phyloP scores from a whole-genome alignment of 768 basidiomycete species.

The Coprinopsis sp. region DNA sequence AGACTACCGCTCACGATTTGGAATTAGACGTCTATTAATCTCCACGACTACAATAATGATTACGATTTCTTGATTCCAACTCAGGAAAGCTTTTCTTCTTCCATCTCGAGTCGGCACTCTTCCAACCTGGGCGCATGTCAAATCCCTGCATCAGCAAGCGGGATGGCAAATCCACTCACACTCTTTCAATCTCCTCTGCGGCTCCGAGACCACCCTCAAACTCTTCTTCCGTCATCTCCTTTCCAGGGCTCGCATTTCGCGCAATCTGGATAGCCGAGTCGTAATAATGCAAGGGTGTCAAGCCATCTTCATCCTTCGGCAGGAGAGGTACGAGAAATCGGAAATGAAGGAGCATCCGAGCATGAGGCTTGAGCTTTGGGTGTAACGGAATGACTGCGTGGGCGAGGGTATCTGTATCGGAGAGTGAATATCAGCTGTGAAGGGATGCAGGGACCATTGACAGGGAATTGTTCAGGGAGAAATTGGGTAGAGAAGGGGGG shows the following conservation, averaged over 20 bases:
- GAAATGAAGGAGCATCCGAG: constrained; percentile 76
- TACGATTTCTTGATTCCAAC: no score
- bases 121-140: not conserved
- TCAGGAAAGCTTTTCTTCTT: no score
- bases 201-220: constrained; percentile 60
- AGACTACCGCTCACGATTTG: no score
- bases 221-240: constrained; percentile 63
- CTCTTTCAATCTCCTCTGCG: constrained; percentile 53
- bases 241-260: constrained; percentile 50
- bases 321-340: constrained; percentile 69
- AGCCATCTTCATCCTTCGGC: constrained; percentile 53
- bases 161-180: constrained; percentile 37
- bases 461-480: no score
- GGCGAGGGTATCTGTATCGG: constrained; percentile 54
- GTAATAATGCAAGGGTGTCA: constrained; percentile 69
- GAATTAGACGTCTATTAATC: no score
- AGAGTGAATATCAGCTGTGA: not conserved
- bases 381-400: constrained; percentile 70
- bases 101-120: constrained; percentile 5
- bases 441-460: not conserved
- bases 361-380: constrained; percentile 64
- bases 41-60: no score
- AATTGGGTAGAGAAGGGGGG: no score
- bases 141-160: not conserved
- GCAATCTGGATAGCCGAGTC: constrained; percentile 74